Evolutionary conservation across 129 eudicot species (phyloP).

Genomic region (Flaveria trinervia): DNA sequence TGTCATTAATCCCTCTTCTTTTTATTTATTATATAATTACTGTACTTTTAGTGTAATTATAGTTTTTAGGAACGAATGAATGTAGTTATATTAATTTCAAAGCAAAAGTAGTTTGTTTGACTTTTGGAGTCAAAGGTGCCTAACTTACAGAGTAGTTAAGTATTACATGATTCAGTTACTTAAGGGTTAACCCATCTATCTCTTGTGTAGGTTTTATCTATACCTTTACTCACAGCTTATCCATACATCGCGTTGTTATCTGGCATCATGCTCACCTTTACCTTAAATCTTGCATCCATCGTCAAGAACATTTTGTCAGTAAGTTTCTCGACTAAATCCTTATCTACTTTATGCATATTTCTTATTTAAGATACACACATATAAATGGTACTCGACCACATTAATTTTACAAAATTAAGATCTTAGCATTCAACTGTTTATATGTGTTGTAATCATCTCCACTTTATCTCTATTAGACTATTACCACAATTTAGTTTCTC

Average conservation of each 20-base stretch:
- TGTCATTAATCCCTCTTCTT: no score
- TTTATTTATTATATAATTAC: no score
- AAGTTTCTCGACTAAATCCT: conserved; percentile 36
- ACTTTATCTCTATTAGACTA: background rate
- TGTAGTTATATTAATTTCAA: background rate
- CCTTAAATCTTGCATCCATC: conserved; percentile 65
- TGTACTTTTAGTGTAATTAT: background rate
- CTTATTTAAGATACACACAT: background rate
- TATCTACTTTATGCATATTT: no score
- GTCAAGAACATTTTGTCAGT: conserved; percentile 72
- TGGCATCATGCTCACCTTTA: conserved; percentile 56
- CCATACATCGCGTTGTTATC: conserved; percentile 81
- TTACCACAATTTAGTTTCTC: background rate
- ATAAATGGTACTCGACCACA: background rate
- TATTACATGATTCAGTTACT: background rate
- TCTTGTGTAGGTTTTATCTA: conserved; percentile 53
- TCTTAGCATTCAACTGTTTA: background rate
- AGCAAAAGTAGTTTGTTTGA: conserved; percentile 1
- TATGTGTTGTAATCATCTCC: background rate
- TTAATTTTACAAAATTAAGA: background rate
- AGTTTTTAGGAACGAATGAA: background rate
- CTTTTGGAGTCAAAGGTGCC: conserved; percentile 6
- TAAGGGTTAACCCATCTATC: background rate
- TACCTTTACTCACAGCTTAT: conserved; percentile 70
- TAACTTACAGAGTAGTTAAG: background rate